phyloP scores from a whole-genome alignment of 305 asterid genomes.

The Plantago coronopus region DNA sequence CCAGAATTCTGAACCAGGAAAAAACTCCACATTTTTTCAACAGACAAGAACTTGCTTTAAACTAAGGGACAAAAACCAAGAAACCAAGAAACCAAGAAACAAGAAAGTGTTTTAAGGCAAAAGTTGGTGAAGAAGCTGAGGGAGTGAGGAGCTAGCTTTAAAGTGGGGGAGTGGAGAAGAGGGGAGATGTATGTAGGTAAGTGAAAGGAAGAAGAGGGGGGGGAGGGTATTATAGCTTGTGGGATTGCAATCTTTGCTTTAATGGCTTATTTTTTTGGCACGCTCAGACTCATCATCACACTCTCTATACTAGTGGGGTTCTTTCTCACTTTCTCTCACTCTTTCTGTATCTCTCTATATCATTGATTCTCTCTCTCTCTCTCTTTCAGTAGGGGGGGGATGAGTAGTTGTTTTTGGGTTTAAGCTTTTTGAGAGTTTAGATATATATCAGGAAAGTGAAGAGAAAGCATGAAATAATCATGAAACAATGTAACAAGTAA shows the following conservation, averaged over 20 bases:
- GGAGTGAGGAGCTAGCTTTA: neutral
- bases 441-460: too few species aligned
- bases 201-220: neutral
- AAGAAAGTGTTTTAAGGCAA: too few species aligned
- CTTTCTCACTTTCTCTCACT: neutral
- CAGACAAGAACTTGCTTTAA: too few species aligned
- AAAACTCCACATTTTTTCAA: too few species aligned
- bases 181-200: neutral
- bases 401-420: too few species aligned
- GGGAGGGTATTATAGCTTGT: slow-evolving; percentile 28
- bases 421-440: too few species aligned
- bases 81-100: neutral
- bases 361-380: too few species aligned
- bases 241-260: slow-evolving; percentile 34
- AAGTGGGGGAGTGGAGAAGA: neutral
- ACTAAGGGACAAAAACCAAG: too few species aligned
- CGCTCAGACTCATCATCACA: slow-evolving; percentile 25
- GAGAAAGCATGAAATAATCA: neutral
- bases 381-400: too few species aligned
- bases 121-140: neutral
- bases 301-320: slow-evolving; percentile 11
- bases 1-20: too few species aligned
- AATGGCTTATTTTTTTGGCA: slow-evolving; percentile 34
- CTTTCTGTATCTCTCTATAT: too few species aligned
- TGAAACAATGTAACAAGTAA: neutral